phyloP scores from a whole-genome alignment of 306 rosid genomes.

The Medicago ruthenica region DNA sequence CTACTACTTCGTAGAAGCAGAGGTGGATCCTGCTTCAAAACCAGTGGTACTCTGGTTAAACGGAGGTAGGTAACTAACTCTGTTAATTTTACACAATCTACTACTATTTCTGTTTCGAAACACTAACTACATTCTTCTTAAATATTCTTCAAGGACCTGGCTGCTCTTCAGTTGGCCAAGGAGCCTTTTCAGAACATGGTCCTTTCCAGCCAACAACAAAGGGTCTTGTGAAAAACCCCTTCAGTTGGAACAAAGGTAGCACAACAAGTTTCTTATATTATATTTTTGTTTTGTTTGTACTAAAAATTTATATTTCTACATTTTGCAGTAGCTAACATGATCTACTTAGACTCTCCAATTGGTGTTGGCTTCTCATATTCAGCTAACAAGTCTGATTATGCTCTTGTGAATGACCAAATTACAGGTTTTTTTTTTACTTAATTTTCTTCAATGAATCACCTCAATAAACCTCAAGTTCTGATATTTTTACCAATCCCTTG shows the following conservation, averaged over 20 bases:
- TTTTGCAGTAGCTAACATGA: not conserved
- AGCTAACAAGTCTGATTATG: not conserved
- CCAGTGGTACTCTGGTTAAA: not conserved
- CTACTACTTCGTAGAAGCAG: not conserved
- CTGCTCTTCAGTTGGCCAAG: not conserved
- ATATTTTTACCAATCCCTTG: not conserved
- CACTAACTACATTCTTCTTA: no score
- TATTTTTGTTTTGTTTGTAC: no score
- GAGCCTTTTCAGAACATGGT: not conserved
- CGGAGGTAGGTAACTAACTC: no score
- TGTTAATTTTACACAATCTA: no score
- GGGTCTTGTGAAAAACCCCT: not conserved
- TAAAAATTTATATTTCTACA: no score
- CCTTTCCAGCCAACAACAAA: not conserved
- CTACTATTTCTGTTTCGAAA: no score
- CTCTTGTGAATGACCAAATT: not conserved
- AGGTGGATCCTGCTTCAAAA: not conserved
- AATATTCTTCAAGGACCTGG: not conserved
- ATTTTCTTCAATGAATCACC: not conserved
- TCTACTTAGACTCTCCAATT: constrained; percentile 34
- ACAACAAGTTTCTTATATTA: no score
- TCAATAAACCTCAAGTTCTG: no score
- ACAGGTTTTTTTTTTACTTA: not conserved
- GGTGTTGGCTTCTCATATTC: not conserved
- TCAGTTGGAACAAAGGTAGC: not conserved